phyloP scores from a whole-genome alignment of 192 early-diverging fungal species.

The Umbelopsis sp. region DNA sequence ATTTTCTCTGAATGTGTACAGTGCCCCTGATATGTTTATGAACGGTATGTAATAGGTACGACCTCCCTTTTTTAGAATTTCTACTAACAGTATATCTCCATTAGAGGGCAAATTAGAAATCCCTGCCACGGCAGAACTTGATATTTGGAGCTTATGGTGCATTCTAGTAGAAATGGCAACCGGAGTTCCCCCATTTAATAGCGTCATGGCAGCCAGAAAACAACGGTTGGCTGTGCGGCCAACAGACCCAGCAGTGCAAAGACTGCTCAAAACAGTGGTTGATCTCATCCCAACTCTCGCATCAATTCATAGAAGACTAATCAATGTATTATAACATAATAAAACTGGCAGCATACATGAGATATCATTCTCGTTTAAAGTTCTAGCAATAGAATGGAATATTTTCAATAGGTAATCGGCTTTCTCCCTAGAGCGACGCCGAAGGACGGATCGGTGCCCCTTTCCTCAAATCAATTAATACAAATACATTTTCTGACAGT shows the following conservation, averaged over 20 bases:
- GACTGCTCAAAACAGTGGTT: slow-evolving; percentile 1
- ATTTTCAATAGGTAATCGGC: too few relatives aligned
- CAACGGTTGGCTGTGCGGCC: slow-evolving; percentile 1
- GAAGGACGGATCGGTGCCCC: too few relatives aligned
- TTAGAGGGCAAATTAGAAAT: slow-evolving; percentile 10
- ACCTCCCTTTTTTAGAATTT: too few relatives aligned
- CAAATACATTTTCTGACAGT: too few relatives aligned
- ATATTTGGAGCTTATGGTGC: slow-evolving; percentile 19
- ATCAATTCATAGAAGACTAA: slow-evolving; percentile 13
- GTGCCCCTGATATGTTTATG: neutral
- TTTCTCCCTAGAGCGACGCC: too few relatives aligned
- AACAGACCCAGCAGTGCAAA: neutral
- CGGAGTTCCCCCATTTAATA: slow-evolving; percentile 5
- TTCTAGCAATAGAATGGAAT: too few relatives aligned
- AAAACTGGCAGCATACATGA: too few relatives aligned
- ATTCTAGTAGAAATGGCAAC: slow-evolving; percentile 12
- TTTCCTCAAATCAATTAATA: too few relatives aligned
- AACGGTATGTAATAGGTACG: neutral
- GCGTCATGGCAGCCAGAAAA: neutral
- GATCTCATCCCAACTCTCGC: slow-evolving; percentile 16
- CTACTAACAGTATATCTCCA: neutral
- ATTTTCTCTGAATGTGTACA: neutral
- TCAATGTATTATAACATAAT: slow-evolving; percentile 6
- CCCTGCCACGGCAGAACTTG: slow-evolving; percentile 6
- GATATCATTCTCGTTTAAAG: neutral